These are phyloP conservation scores for Rhamnella rubrinervis DNA, from an alignment of 331 rosid species.

Conservation along the genomic window DNA sequence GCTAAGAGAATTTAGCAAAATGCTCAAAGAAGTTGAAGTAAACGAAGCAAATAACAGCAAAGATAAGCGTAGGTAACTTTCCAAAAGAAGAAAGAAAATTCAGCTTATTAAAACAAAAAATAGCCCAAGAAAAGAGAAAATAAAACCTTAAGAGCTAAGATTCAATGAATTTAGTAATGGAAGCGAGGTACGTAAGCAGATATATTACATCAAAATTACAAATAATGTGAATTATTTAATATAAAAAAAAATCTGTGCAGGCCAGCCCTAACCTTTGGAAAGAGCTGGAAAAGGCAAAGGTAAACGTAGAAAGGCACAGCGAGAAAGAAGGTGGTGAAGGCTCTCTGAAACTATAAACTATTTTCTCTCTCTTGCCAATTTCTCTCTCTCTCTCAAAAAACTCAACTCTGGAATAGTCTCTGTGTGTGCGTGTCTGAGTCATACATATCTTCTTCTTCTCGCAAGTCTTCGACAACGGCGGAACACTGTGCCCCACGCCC, in stretches of 20 bases:
- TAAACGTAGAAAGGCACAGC: conserved; percentile 24
- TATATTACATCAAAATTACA: conserved; percentile 24
- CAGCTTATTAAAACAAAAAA: background rate
- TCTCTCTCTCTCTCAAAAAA: background rate
- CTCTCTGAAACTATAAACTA: conserved; percentile 22
- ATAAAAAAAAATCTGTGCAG: conserved; percentile 14
- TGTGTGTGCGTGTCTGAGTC: conserved; percentile 32
- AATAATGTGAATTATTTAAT: too few relatives aligned
- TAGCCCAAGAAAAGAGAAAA: background rate
- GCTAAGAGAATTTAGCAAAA: conserved; percentile 31
- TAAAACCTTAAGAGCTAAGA: conserved; percentile 49
- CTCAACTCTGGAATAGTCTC: background rate
- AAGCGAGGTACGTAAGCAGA: conserved; percentile 32
- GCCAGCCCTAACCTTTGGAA: conserved; percentile 36
- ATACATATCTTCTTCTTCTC: conserved; percentile 22
- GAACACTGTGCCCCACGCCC: conserved; percentile 16
- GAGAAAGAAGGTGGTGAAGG: conserved; percentile 16
- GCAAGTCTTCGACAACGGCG: conserved; percentile 2
- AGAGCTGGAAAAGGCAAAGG: conserved; percentile 31
- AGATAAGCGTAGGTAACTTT: conserved; percentile 30
- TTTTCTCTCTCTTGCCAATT: conserved; percentile 2
- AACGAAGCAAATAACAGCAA: conserved; percentile 16
- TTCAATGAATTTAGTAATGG: conserved; percentile 29
- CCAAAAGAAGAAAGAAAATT: conserved; percentile 6
- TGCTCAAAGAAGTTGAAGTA: conserved; percentile 40